These are phyloP conservation scores for Leucoagaricus sp. DNA, from an alignment of 1,284 basidiomycete species.

Conservation along the genomic window DNA sequence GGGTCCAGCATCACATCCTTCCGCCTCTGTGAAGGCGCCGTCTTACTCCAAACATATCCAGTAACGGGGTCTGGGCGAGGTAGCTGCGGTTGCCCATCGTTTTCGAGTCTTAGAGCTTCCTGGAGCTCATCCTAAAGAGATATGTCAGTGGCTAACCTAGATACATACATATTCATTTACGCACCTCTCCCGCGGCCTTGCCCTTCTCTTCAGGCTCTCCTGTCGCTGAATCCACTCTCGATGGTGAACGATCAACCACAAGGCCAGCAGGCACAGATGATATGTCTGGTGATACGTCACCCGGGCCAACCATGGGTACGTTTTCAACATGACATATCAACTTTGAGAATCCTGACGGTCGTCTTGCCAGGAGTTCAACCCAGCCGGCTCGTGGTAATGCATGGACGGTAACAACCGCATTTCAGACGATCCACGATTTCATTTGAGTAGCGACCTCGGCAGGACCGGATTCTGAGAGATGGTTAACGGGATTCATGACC, in stretches of 20 bases:
- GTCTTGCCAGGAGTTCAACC: slow-evolving; percentile 85
- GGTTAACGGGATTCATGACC: slow-evolving; percentile 53
- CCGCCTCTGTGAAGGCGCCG: slow-evolving; percentile 83
- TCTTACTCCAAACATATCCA: slow-evolving; percentile 83
- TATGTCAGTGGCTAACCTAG: neutral
- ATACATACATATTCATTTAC: neutral
- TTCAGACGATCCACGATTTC: slow-evolving; percentile 89
- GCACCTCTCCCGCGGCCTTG: slow-evolving; percentile 14
- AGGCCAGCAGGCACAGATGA: slow-evolving; percentile 71
- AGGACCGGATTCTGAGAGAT: slow-evolving; percentile 40
- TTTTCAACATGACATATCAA: slow-evolving; percentile 94
- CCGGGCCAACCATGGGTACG: slow-evolving; percentile 79
- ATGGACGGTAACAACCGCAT: slow-evolving; percentile 85
- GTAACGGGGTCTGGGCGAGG: slow-evolving; percentile 66
- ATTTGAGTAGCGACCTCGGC: slow-evolving; percentile 30
- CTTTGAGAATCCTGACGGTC: slow-evolving; percentile 88
- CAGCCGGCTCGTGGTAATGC: slow-evolving; percentile 79
- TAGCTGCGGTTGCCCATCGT: slow-evolving; percentile 26
- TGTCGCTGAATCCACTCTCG: slow-evolving; percentile 32
- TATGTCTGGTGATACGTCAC: slow-evolving; percentile 80
- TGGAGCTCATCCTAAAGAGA: slow-evolving; percentile 26
- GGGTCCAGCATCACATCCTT: slow-evolving; percentile 88
- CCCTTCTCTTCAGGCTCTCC: slow-evolving; percentile 19
- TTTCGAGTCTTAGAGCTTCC: slow-evolving; percentile 24
- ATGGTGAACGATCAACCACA: slow-evolving; percentile 66